phyloP scores from a whole-genome alignment of 1,284 basidiomycete species.

The Cryptococcus neoformans region DNA sequence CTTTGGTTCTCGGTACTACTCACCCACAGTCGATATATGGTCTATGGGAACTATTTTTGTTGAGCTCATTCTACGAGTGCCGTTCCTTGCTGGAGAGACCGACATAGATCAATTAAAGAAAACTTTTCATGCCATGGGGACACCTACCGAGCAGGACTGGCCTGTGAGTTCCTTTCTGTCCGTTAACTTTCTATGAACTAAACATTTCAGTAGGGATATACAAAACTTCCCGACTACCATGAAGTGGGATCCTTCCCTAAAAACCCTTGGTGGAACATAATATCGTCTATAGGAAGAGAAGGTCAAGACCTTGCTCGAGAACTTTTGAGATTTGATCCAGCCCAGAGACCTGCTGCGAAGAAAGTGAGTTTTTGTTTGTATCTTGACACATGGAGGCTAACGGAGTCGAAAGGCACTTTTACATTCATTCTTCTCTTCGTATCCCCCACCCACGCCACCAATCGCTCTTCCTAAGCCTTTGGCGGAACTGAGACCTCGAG shows the following conservation, averaged over 20 bases:
- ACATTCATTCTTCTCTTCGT: conserved; percentile 43
- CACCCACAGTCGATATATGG: conserved; percentile 98
- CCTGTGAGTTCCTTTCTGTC: conserved; percentile 58
- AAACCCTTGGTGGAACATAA: conserved; percentile 63
- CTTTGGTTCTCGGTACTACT: conserved; percentile 93
- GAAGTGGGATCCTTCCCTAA: conserved; percentile 75
- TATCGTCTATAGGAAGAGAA: conserved; percentile 85
- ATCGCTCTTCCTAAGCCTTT: conserved; percentile 43
- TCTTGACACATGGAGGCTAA: background rate
- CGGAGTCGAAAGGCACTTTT: conserved; percentile 32
- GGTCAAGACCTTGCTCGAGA: conserved; percentile 78
- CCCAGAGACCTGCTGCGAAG: conserved; percentile 73
- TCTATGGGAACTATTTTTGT: conserved; percentile 99
- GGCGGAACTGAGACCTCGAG: conserved; percentile 44
- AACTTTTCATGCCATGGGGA: conserved; percentile 90
- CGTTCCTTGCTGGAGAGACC: conserved; percentile 91
- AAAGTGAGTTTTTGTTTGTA: conserved; percentile 56
- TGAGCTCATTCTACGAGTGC: conserved; percentile 74
- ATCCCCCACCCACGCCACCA: conserved; percentile 43
- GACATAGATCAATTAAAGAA: conserved; percentile 96
- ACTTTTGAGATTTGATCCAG: conserved; percentile 82
- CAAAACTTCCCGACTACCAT: conserved; percentile 83
- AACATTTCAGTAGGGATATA: conserved; percentile 65
- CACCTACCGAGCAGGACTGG: conserved; percentile 96
- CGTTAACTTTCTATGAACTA: background rate